These are phyloP conservation scores for Colletotrichum karsti DNA, from an alignment of 2,329 filamentous ascomycete species.

Conservation along the genomic window DNA sequence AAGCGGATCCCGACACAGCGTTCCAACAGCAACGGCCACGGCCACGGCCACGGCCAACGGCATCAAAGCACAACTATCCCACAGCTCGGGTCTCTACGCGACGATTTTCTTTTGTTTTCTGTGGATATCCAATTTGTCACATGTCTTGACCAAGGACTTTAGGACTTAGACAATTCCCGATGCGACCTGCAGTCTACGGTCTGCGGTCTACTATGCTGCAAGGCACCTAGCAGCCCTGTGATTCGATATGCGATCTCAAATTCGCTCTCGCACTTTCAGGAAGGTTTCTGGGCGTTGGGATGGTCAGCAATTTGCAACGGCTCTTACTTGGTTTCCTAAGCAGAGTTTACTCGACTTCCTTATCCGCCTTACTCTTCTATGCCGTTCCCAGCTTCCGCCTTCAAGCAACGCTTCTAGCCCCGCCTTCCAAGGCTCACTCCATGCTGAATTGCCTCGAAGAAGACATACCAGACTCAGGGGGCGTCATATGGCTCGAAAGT, in stretches of 20 bases:
- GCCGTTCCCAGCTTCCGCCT: neutral
- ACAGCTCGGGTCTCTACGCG: neutral
- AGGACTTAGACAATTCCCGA: neutral
- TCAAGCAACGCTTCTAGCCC: neutral
- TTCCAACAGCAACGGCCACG: slow-evolving; percentile 9
- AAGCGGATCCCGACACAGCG: slow-evolving; percentile 3
- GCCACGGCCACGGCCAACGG: neutral
- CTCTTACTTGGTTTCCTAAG: neutral
- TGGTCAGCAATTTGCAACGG: slow-evolving; percentile 7
- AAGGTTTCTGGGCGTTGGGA: neutral
- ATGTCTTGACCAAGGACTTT: neutral
- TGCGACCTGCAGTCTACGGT: slow-evolving; percentile 1
- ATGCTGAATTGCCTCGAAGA: neutral
- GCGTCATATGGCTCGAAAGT: neutral
- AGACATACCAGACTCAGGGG: neutral
- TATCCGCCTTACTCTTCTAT: neutral
- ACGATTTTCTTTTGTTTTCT: neutral
- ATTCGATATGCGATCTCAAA: neutral
- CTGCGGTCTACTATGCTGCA: slow-evolving; percentile 3
- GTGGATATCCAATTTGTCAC: neutral
- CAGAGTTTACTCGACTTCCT: neutral
- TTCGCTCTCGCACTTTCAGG: neutral
- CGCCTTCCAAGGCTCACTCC: neutral
- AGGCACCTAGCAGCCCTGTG: neutral
- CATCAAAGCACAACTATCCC: neutral